A percentile compares a stretch with the other conserved stretches of the same genome.
Conservation (phyloP, 1,284 basidiomycete genomes). For the Limonomyces culmigenus region DNA sequence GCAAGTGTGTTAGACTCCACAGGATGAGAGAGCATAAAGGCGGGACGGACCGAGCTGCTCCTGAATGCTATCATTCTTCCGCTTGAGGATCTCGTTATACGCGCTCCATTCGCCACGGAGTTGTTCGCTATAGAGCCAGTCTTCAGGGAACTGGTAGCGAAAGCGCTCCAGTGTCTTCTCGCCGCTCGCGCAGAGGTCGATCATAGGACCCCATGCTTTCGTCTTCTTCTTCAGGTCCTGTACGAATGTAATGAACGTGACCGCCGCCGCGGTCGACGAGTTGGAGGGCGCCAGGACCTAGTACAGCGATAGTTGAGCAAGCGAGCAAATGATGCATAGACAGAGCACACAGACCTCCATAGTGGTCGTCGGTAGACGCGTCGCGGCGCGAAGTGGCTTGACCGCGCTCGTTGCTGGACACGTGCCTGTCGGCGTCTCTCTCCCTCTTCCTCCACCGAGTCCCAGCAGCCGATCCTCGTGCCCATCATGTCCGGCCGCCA, state of each 20-base stretch:
- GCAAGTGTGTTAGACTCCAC: background rate
- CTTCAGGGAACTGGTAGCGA: slow-evolving; percentile 88
- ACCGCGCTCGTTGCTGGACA: background rate
- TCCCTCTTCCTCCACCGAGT: slow-evolving; percentile 1
- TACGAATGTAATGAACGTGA: slow-evolving; percentile 97
- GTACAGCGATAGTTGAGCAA: background rate
- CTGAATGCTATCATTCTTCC: slow-evolving; percentile 97
- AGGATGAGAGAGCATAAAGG: slow-evolving; percentile 4
- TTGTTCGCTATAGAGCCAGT: slow-evolving; percentile 98
- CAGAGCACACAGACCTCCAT: slow-evolving; percentile 14
- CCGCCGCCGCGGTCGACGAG: slow-evolving; percentile 89
- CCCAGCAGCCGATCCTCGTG: background rate
- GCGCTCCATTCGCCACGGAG: slow-evolving; percentile 96
- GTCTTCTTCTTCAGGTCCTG: slow-evolving; percentile 97
- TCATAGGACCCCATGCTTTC: slow-evolving; percentile 93
- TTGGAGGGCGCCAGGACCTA: slow-evolving; percentile 36
- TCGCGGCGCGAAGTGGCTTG: slow-evolving; percentile 9
- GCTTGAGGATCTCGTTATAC: slow-evolving; percentile 92
- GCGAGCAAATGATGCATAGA: background rate
- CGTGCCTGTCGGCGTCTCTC: slow-evolving; percentile 4
- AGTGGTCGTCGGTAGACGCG: slow-evolving; percentile 12
- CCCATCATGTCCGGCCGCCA: slow-evolving; percentile 72
- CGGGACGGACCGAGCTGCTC: slow-evolving; percentile 50
- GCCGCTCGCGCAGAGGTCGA: slow-evolving; percentile 83
- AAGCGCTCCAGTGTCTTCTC: slow-evolving; percentile 97